phyloP scores from a whole-genome alignment of 257 asterid species.

The Prunella vulgaris region DNA sequence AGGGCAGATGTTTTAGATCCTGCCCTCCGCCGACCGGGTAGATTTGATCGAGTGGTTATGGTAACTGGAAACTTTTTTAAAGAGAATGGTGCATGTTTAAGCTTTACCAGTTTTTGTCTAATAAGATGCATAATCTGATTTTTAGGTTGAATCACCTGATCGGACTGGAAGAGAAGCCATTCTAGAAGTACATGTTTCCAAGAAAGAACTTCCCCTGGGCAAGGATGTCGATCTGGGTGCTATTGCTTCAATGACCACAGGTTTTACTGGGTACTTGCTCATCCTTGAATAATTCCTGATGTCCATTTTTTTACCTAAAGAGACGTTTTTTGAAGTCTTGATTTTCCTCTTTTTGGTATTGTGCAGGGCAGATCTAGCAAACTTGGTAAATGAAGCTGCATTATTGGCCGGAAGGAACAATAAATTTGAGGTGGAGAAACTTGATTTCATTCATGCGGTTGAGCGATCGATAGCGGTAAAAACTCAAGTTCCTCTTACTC shows the following conservation, averaged over 20 bases:
- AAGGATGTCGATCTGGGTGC: constrained; percentile 71
- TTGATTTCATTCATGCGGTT: constrained; percentile 89
- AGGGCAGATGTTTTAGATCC: constrained; percentile 97
- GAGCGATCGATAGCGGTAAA: constrained; percentile 96
- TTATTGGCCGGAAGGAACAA: constrained; percentile 87
- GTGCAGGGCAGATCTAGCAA: constrained; percentile 97
- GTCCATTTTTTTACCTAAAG: constrained; percentile 3
- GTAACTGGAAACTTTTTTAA: constrained; percentile 31
- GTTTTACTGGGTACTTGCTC: constrained; percentile 86
- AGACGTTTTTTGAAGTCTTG: constrained; percentile 2
- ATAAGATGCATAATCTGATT: constrained; percentile 21
- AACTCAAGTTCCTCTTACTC: constrained; percentile 3
- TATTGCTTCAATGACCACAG: constrained; percentile 96
- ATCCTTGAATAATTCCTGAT: constrained; percentile 7
- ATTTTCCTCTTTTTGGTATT: constrained; percentile 25
- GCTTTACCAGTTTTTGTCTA: constrained; percentile 2
- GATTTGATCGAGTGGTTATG: constrained; percentile 97
- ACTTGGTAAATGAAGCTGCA: constrained; percentile 99
- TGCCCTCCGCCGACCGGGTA: constrained; percentile 98
- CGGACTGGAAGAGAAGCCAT: constrained; percentile 94
- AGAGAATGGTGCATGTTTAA: constrained; percentile 11
- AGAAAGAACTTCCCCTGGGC: constrained; percentile 91
- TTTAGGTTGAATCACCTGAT: constrained; percentile 97
- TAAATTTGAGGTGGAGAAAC: constrained; percentile 73
- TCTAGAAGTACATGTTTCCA: constrained; percentile 79